These are phyloP conservation scores for Comarum palustre DNA, from an alignment of 306 rosid genomes.

Conservation along the genomic window DNA sequence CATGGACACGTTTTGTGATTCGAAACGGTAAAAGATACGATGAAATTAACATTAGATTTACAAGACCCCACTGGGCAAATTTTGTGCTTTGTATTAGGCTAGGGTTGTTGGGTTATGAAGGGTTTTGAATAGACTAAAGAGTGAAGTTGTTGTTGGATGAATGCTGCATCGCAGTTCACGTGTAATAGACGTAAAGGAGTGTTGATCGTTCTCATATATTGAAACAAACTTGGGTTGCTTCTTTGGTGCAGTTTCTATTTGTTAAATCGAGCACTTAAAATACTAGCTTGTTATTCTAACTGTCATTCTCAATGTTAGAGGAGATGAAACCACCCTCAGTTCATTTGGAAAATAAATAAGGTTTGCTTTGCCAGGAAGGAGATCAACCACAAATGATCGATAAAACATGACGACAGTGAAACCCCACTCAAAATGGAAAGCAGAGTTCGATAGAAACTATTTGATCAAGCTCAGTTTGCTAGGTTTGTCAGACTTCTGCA, in stretches of 20 bases:
- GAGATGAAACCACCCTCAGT: constrained; percentile 10
- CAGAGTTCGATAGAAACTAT: not conserved
- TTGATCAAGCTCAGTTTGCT: not conserved
- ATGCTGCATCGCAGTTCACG: constrained; percentile 29
- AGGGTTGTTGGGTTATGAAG: constrained; percentile 22
- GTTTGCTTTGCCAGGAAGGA: constrained; percentile 6
- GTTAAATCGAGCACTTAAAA: constrained; percentile 14
- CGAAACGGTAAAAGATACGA: constrained; percentile 35
- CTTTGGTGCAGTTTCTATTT: constrained; percentile 7
- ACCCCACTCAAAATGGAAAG: not conserved
- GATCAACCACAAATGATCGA: constrained; percentile 20
- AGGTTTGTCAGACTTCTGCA: not conserved
- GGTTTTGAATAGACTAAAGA: constrained; percentile 8
- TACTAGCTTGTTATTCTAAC: not conserved
- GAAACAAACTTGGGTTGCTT: constrained; percentile 18
- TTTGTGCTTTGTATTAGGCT: constrained; percentile 16
- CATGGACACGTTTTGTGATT: constrained; percentile 25
- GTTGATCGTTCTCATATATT: not conserved
- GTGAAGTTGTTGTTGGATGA: constrained; percentile 26
- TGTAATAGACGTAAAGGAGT: constrained; percentile 30
- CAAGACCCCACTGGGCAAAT: constrained; percentile 29
- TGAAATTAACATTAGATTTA: constrained; percentile 32
- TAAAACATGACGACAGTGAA: constrained; percentile 3
- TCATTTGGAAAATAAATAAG: not conserved
- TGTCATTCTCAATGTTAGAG: constrained; percentile 11